A percentile compares a stretch with the other conserved stretches of the same genome.
Evolutionary conservation across 495 filamentous ascomycete species (phyloP).

Genomic region (Tuber microsphaerosporum): DNA sequence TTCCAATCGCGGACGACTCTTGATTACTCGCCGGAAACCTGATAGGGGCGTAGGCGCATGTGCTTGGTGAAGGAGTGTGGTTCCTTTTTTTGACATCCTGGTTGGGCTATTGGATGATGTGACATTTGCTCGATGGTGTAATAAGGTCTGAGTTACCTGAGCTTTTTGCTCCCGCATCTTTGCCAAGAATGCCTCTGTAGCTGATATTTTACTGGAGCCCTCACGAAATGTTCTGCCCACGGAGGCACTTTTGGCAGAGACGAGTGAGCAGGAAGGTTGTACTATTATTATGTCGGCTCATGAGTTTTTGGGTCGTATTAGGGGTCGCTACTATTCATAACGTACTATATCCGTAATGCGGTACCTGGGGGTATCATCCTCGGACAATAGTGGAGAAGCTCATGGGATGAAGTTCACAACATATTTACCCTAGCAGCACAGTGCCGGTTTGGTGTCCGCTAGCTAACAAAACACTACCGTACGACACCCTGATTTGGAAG

Average conservation of each 20-base stretch:
- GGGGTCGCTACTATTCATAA: background rate
- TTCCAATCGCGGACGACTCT: background rate
- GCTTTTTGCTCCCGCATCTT: no score
- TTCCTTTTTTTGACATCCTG: background rate
- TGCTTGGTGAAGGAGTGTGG: background rate
- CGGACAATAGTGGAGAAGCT: background rate
- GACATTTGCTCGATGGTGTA: no score
- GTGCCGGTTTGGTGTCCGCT: no score
- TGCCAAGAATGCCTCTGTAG: no score
- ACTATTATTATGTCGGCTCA: no score
- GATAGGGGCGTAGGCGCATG: background rate
- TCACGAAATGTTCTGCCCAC: no score
- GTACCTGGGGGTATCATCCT: background rate
- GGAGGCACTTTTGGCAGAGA: no score
- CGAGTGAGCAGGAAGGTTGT: no score
- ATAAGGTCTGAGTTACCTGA: no score
- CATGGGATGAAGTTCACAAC: background rate
- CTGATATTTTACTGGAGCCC: no score
- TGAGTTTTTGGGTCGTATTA: background rate
- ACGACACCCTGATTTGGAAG: background rate
- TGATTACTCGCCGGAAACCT: background rate
- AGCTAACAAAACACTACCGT: no score
- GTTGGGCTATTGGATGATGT: background rate
- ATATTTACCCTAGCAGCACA: no score
- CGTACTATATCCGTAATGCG: background rate